Base-by-base conservation (phyloP, 805 yeast species). In the Candida maris region DNA sequence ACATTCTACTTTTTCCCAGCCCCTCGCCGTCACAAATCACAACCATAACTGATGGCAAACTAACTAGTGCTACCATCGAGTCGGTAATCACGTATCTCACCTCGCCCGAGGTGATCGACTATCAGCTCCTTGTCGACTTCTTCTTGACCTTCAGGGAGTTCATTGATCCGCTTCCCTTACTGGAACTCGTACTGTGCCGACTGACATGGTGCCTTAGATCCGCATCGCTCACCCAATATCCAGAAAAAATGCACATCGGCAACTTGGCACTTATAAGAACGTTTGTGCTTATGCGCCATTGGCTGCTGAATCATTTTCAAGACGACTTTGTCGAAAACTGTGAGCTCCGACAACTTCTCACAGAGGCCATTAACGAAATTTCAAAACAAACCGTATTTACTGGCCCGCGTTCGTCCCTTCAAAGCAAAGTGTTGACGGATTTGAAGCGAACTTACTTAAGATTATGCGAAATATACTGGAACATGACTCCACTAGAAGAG, bases 211-310 rank as follows among this genome's bases (percentile, higher is more conserved):
- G 86, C 84, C 18, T 71, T 69, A 36, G 41, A 43, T n/a, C 37
- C 37, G 14, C 38, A 19, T 30, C 48, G 13, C 32, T 41, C 14
- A 31, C 41, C 3, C 32, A 34, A 19, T 38, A 48, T 39, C 16
- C 51, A 14, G 49, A 52, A n/a, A 52, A 52, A 27, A 51, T 54
- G 8, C 70, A 68, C 41, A 53, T 71, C 3, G 95, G 94, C 1
- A 73, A 79, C 41, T 66, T 83, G 30, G 80, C 82, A 2, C 65
- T 85, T 9, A 72, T 89, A 24, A 70, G 97, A 50, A 81, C 95
- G 0, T 91, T 89, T 64, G 96, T 86, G 19, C 79, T 84, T 19
- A 49, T 93, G 28, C 75, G 97, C 52, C 95, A 86, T 63, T 91
- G 97, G 95, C 58, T 91, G 14, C 61, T 85, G 41, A 91, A 89